Evolutionary conservation across 1,139 yeast species (phyloP), one percentile per base, ranked within the genome.

Genomic region (Debaryomyces robertsiae): DNA sequence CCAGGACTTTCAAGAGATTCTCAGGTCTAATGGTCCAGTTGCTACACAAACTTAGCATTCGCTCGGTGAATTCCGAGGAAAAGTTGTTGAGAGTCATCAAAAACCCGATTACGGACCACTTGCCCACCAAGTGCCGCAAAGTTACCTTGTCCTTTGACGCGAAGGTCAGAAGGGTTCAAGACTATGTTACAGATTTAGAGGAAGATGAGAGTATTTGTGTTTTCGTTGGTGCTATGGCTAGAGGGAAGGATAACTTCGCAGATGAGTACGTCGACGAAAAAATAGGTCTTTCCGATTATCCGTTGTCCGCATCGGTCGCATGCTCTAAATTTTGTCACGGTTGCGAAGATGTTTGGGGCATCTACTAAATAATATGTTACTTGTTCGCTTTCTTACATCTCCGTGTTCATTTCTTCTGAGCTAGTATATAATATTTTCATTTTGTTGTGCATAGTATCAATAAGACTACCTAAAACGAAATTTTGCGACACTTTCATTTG

Each of bases 321-420:
- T 93, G 98, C 67, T 87, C 96, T 52, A 93, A 93, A 68, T 90
- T 93, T 71, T 91, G 98, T 63, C 98, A 93, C 61, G 98, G 98
- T 40, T 90, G 96, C 61, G 98, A 93, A 70, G 98, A 93, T 65
- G 95, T 95, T 27, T 93, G 98, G 98, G 82, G 81, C 38, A 91
- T 93, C 55, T 69, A 54, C 47, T 69, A 60, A 47, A 30, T 19
- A 14, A 35, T 16, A n/a, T n/a, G n/a, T n/a, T n/a, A n/a, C n/a
- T 27, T 31, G 14, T 29, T 19, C 17, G 28, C 28, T 15, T 30
- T 37, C 22, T 19, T 37, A 32, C 27, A 30, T 13, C 30, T 13
- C 29, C 32, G 36, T 32, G 10, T 38, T 34, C 37, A 37, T 28
- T 41, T 38, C 44, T 39, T 36, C 30, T 33, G 36, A 24, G 28